Percentiles rank a stretch among this genome's conserved stretches.
phyloP scores from a whole-genome alignment of 176 grass and related monocot species.

The Bothriochloa decipiens region DNA sequence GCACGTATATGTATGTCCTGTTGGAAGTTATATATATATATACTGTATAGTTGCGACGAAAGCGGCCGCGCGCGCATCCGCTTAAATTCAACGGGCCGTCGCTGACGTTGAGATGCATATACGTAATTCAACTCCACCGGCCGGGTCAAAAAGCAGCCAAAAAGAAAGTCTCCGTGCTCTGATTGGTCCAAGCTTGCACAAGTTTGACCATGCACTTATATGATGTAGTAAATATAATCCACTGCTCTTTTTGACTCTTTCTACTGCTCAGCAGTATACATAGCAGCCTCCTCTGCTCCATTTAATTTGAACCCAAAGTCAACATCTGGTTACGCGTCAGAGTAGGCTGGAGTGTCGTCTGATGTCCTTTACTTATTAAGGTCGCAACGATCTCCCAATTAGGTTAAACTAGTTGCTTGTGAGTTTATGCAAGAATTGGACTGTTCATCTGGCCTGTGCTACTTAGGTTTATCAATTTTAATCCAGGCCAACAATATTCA shows the following conservation, averaged over 20 bases:
- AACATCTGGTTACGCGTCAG: constrained; percentile 23
- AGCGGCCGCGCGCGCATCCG: too few species aligned
- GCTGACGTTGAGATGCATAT: neutral
- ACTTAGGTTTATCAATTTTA: neutral
- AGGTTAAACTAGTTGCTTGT: neutral
- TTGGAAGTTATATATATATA: too few species aligned
- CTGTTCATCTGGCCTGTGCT: neutral
- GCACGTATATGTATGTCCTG: too few species aligned
- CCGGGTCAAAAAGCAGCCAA: neutral
- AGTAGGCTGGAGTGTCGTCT: too few species aligned
- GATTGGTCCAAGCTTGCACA: neutral
- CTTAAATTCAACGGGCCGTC: neutral
- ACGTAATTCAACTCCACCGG: neutral
- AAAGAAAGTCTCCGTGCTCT: neutral
- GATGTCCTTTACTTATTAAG: too few species aligned
- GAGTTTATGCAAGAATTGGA: neutral
- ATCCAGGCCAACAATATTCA: neutral
- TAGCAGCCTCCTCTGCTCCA: neutral
- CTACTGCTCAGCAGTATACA: neutral
- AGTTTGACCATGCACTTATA: neutral
- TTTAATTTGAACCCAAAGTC: neutral
- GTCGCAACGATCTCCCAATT: neutral
- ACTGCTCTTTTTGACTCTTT: neutral
- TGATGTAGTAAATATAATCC: neutral
- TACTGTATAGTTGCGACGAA: too few species aligned